These are phyloP conservation scores for Aureobasidium sp. DNA, from an alignment of 2,329 filamentous ascomycete genomes.

Conservation along the genomic window DNA sequence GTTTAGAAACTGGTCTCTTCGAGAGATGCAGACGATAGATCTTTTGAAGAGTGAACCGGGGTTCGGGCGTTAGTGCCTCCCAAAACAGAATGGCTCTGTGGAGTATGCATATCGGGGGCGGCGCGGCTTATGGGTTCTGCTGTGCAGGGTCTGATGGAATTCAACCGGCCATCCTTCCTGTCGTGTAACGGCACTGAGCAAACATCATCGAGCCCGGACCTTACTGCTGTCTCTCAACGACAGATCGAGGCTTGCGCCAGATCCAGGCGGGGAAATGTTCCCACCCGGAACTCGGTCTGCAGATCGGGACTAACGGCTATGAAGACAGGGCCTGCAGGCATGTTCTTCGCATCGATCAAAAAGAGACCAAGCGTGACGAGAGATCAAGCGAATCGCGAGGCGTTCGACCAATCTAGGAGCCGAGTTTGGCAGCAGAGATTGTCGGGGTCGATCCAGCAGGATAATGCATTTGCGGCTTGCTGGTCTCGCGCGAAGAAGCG, in stretches of 20 bases:
- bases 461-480: not conserved
- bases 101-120: constrained; percentile 1
- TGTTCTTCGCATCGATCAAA: not conserved
- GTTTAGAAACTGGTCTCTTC: not conserved
- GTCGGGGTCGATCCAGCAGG: not conserved
- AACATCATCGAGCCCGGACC: not conserved
- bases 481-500: not conserved
- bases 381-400: not conserved
- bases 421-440: not conserved
- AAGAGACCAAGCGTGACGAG: constrained; percentile 1
- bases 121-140: constrained; percentile 3
- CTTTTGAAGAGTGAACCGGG: not conserved
- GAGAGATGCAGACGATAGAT: constrained; percentile 7
- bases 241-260: constrained; percentile 7
- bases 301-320: constrained; percentile 5
- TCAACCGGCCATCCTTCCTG: constrained; percentile 1
- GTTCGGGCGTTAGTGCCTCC: not conserved
- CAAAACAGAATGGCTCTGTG: constrained; percentile 2
- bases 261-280: constrained; percentile 4
- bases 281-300: not conserved
- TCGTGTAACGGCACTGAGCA: not conserved
- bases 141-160: not conserved
- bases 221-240: constrained; percentile 3
- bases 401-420: not conserved
- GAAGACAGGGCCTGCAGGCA: not conserved